Base-by-base conservation (phyloP, 2,329 filamentous ascomycete species). In the Epicoccum sorghinum region DNA sequence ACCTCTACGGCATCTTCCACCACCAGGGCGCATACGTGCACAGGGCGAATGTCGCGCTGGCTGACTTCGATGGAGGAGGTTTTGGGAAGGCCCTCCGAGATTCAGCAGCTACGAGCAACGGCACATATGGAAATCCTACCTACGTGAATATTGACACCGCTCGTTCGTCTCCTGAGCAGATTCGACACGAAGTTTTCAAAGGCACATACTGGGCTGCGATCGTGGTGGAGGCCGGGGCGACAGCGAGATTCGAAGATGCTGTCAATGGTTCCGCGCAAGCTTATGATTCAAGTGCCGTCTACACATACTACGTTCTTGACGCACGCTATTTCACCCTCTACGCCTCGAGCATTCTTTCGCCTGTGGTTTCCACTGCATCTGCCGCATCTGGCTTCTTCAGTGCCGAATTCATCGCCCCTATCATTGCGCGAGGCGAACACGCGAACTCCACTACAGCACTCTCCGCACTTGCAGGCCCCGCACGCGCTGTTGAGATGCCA, bases 201-300 rank as follows among this genome's bases (percentile, higher is more conserved):
- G 57, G 57, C 7, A 60, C 43, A 30, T 57, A 60, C 44, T 60
- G 54, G 57, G 57, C 54, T 18, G 57, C 57, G 9, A 52, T 57
- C 18, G 23, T 60, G 4, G 44, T 57, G 10, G 43, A 60, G 14
- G 25, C 40, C 6, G 54, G 47, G 13, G 57, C 53, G 6, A 51
- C 57, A 27, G 41, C 47, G 29, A 54, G 50, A 32, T 60, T 60
- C n/a, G 37, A 60, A 37, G 40, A 55, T 1, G 51, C 54, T n/a
- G 35, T 57, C 27, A 57, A 57, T 27, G 47, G 57, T n/a, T 52
- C 53, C 8, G 41, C 53, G 6, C 25, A 47, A 14, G 23, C 24
- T 7, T 60, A 60, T 40, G 35, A 60, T 14, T 13, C 57, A 2
- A 55, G 27, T 33, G 27, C 35, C 27, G 45, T 59, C 14, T 59